A percentile compares a stretch with the other conserved stretches of the same genome.
These are phyloP conservation scores for Sporothrix dimorphospora DNA, from an alignment of 2,329 filamentous ascomycete genomes.

Conservation along the genomic window DNA sequence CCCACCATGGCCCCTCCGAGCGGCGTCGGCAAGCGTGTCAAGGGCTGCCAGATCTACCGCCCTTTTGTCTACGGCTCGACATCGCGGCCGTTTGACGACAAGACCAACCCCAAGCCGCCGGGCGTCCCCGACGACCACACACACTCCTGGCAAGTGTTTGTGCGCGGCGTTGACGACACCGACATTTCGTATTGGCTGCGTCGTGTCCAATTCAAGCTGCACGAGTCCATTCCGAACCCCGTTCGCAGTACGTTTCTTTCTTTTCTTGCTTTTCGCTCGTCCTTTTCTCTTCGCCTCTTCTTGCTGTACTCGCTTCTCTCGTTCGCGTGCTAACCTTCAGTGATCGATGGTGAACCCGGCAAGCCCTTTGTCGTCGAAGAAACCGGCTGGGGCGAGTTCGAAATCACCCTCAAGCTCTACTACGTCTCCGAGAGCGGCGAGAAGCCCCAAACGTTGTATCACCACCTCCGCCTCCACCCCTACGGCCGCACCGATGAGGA, in stretches of 20 bases:
- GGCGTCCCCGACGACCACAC: constrained; percentile 87
- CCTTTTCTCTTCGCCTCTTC: not conserved
- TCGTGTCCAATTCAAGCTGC: constrained; percentile 96
- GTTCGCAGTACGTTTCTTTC: constrained; percentile 65
- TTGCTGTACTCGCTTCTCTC: not conserved
- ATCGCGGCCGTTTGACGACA: constrained; percentile 75
- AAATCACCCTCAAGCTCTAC: constrained; percentile 92
- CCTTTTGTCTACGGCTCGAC: constrained; percentile 79
- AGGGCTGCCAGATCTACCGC: constrained; percentile 65
- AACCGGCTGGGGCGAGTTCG: constrained; percentile 98
- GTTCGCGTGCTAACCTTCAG: constrained; percentile 33
- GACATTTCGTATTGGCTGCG: constrained; percentile 95
- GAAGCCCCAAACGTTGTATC: constrained; percentile 94
- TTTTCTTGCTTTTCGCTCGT: not conserved
- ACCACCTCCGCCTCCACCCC: constrained; percentile 87
- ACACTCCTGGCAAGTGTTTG: constrained; percentile 94
- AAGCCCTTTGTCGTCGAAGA: constrained; percentile 81
- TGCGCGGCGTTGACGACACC: constrained; percentile 84
- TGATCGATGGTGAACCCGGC: constrained; percentile 71
- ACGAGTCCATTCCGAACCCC: constrained; percentile 93
- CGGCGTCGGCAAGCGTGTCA: constrained; percentile 64
- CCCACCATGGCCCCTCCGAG: constrained; percentile 61
- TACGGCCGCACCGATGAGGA: constrained; percentile 82
- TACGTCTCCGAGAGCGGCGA: constrained; percentile 86
- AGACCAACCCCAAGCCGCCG: constrained; percentile 74